Percentiles rank a stretch among this genome's conserved stretches.
phyloP scores from a whole-genome alignment of 768 basidiomycete genomes.

The Jaapia argillacea region DNA sequence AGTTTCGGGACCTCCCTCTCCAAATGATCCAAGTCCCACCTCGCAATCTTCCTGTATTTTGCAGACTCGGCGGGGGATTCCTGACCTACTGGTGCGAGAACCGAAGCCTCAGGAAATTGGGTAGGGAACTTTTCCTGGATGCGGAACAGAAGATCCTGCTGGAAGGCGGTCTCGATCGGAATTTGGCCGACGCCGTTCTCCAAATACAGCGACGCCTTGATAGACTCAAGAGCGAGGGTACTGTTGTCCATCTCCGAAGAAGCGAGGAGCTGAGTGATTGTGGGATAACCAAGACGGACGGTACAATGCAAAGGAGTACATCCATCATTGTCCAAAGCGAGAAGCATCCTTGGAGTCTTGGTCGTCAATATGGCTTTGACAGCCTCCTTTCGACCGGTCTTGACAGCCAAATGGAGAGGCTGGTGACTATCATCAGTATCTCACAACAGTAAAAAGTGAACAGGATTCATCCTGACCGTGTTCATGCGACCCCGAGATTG shows the following conservation, averaged over 20 bases:
- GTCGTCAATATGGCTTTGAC: too few relatives aligned
- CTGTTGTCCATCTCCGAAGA: too few relatives aligned
- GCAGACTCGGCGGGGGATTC: not conserved
- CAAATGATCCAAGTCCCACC: slow-evolving; percentile 3
- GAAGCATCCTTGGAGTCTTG: too few relatives aligned
- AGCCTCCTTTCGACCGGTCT: too few relatives aligned
- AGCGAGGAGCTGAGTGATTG: slow-evolving; percentile 6
- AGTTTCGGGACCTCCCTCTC: slow-evolving; percentile 8
- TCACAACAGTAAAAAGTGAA: too few relatives aligned
- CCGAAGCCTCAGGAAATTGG: too few relatives aligned
- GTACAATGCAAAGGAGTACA: slow-evolving; percentile 45
- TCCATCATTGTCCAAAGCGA: slow-evolving; percentile 35
- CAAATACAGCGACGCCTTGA: not conserved
- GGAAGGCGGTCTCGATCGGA: not conserved
- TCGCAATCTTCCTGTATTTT: not conserved
- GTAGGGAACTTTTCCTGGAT: not conserved
- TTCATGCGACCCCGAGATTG: slow-evolving; percentile 34
- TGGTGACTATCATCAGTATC: too few relatives aligned
- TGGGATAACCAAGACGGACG: slow-evolving; percentile 23
- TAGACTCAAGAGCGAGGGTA: too few relatives aligned
- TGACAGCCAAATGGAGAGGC: slow-evolving; percentile 50
- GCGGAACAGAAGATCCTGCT: not conserved
- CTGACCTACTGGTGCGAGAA: not conserved
- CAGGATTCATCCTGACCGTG: slow-evolving; percentile 20
- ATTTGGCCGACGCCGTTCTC: not conserved